Percentiles rank a stretch among this genome's conserved stretches.
Evolutionary conservation across 176 grass and related monocot genomes (phyloP).

Genomic region (Sorghum bicolor): DNA sequence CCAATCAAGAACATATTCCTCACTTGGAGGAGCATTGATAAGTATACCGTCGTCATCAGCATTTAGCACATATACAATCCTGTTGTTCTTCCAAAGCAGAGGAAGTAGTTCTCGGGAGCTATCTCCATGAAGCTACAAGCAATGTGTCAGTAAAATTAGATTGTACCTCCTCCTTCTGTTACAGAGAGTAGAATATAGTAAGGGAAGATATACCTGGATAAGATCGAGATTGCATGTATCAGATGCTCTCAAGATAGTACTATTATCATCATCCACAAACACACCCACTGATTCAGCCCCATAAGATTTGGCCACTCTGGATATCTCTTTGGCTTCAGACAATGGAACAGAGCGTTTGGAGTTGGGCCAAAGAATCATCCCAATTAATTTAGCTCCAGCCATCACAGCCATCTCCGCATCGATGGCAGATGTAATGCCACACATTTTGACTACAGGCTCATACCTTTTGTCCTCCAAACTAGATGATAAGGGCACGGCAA

Average conservation of each 20-base stretch:
- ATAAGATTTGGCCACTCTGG: constrained; percentile 54
- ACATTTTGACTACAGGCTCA: constrained; percentile 75
- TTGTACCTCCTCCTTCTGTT: background rate
- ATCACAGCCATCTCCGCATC: constrained; percentile 66
- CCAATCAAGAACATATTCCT: constrained; percentile 67
- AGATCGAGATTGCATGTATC: constrained; percentile 58
- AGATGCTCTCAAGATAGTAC: constrained; percentile 57
- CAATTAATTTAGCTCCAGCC: constrained; percentile 75
- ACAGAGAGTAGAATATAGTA: background rate
- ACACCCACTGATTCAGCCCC: constrained; percentile 75
- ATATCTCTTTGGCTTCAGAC: constrained; percentile 57
- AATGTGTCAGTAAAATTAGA: constrained; percentile 5
- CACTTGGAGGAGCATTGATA: constrained; percentile 50
- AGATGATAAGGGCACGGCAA: background rate
- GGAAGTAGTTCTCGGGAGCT: constrained; percentile 55
- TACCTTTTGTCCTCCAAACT: background rate
- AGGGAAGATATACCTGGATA: constrained; percentile 47
- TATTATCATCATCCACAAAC: constrained; percentile 72
- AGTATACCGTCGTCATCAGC: constrained; percentile 61
- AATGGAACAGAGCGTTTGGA: constrained; percentile 69
- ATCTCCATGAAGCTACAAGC: constrained; percentile 73
- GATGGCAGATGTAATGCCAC: constrained; percentile 68
- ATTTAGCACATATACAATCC: constrained; percentile 78
- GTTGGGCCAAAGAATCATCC: constrained; percentile 86
- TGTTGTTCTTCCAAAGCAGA: constrained; percentile 42